Evolutionary conservation across 2,329 filamentous ascomycete genomes (phyloP), one percentile per base, ranked within the genome.

Genomic region (Alternaria postmessia): DNA sequence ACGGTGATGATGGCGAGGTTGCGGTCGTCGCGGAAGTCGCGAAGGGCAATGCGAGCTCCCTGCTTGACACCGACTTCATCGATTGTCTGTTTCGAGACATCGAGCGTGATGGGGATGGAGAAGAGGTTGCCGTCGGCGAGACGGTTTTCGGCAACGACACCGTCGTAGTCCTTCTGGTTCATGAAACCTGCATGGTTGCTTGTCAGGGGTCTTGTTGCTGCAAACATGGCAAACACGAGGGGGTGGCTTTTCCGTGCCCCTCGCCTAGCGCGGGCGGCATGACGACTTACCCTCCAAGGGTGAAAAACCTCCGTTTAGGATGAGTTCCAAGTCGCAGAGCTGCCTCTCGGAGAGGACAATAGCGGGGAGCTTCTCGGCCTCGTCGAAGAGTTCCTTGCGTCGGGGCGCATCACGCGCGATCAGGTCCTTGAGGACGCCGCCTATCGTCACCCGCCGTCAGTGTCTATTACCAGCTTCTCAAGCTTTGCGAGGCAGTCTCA

Each of bases 241-340:
- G 74, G 73, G 28, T 7, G 32, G 32, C 32, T 36, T 14, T 16
- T n/a, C 24, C 8, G 18, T 51, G 59, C 59, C 59, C 59, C 59
- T 59, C 59, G 46, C 51, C 46, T 48, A 59, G 42, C 51, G 56
- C 60, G 18, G 44, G 44, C 41, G 48, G 24, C 44, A 68, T 65
- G 63, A 70, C 63, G 62, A 74, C 67, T 86, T 88, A 96, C 94
- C 95, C 88, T 99, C 94, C 41, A 99, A 88, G 61, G 95, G 95
- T 67, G 94, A 97, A 85, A 99, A 99, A 68, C 95, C 95, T 79
- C 95, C 95, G 81, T 93, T 98, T 81, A 99, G 89, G 76, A 99
- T 93, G 81, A 99, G 83, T 83, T 99, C 95, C 70, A 99, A 87
- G 86, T 99, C 95, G 83, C 95, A 99, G 51, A 99, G 89, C 83